phyloP scores from a whole-genome alignment of 2,329 filamentous ascomycete species.

The Aspergillus udagawae region DNA sequence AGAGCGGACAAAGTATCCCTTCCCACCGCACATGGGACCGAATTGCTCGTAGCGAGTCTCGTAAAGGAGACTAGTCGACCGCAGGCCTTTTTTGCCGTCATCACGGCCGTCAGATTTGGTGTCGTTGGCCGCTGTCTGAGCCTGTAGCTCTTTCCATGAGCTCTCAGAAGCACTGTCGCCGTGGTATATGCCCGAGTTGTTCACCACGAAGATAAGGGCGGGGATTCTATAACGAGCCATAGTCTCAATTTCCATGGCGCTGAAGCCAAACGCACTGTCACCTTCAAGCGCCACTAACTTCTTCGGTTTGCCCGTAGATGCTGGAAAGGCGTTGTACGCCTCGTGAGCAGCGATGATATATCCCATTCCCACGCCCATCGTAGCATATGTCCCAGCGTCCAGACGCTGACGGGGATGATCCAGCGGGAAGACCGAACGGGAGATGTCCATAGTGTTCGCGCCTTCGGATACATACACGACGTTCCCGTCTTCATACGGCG shows the following conservation, averaged over 20 bases:
- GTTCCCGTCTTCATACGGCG: slow-evolving; percentile 42
- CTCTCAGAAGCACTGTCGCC: slow-evolving; percentile 40
- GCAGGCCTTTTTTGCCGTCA: slow-evolving; percentile 33
- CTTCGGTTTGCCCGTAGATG: slow-evolving; percentile 39
- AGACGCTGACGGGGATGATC: slow-evolving; percentile 53
- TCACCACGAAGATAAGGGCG: slow-evolving; percentile 53
- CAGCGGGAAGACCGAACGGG: slow-evolving; percentile 51
- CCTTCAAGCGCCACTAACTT: slow-evolving; percentile 56
- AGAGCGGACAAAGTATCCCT: slow-evolving; percentile 49
- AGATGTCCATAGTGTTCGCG: slow-evolving; percentile 60
- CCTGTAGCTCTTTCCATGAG: slow-evolving; percentile 44
- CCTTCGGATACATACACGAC: slow-evolving; percentile 57
- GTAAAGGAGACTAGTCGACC: slow-evolving; percentile 50
- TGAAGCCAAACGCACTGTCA: slow-evolving; percentile 55
- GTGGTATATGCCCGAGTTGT: slow-evolving; percentile 52
- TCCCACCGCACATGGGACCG: slow-evolving; percentile 52
- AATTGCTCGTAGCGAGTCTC: slow-evolving; percentile 55
- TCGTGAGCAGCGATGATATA: slow-evolving; percentile 55
- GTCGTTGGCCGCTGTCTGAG: slow-evolving; percentile 34
- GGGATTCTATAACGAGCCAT: slow-evolving; percentile 54
- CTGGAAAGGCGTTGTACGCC: slow-evolving; percentile 48
- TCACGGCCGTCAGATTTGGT: slow-evolving; percentile 11
- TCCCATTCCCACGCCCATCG: slow-evolving; percentile 57
- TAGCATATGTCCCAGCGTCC: slow-evolving; percentile 57
- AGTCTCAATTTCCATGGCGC: slow-evolving; percentile 53